Evolutionary conservation across 495 filamentous ascomycete genomes (phyloP), one percentile per base, ranked within the genome.

Genomic region (Talaromyces proteolyticus): DNA sequence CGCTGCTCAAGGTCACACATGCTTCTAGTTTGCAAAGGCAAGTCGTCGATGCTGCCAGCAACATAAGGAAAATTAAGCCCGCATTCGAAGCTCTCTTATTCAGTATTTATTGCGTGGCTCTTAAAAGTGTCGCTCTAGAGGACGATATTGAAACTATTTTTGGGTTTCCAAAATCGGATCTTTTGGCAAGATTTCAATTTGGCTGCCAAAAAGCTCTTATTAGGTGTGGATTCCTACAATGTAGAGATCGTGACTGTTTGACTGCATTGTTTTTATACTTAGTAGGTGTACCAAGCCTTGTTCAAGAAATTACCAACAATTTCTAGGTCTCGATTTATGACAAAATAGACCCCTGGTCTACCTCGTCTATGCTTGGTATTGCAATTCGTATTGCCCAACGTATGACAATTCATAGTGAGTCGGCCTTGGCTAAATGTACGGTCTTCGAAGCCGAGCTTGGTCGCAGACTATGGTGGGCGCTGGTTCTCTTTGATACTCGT

Each of bases 1-100:
- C 85, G 0, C 58, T 89, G 39, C 76, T 74, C 41, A 89, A 88
- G 58, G 61, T 87, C 12, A 72, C 87, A 46, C 86, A 89, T 60
- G 76, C 75, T 1, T 84, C 84, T 3, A 82, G 79, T 3, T 51
- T 83, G 37, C 65, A 67, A 42, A 63, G 64, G 21, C 50, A 62
- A 23, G 62, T 80, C 11, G 54, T 74, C 22, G 64, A 68, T 19
- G 73, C 69, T 4, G 65, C 54, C 16, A 52, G 58, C 18, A 55
- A 66, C 36, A 43, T 71, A 1, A 47, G 59, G 8, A 53, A 54
- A 7, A 48, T 73, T 6, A 51, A 59, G 3, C 70, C 63, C 38
- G 64, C 62, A 2, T 56, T 66, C 14, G 67, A 77, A 37, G 65
- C 66, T 16, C 52, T 80, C 20, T 62, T 79, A 57, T 80, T 78